Conservation (phyloP, 768 basidiomycete genomes). For the Rhodotorula diobovata region DNA sequence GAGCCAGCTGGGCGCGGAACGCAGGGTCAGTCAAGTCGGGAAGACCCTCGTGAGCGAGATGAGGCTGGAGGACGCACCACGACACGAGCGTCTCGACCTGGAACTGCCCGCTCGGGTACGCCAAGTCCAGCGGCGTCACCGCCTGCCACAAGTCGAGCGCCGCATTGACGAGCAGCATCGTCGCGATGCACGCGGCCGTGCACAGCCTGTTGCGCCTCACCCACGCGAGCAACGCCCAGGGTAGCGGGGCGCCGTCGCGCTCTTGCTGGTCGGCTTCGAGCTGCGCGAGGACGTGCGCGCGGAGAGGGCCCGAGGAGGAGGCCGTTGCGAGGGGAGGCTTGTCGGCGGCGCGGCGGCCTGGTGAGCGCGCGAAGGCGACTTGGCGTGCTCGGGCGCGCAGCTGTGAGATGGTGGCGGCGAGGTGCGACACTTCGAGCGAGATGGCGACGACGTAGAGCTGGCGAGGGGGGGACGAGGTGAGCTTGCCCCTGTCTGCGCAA, state of each 20-base stretch:
- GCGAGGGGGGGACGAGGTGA: background rate
- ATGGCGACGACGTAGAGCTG: slow-evolving; percentile 29
- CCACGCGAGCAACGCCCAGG: slow-evolving; percentile 16
- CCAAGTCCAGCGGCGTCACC: background rate
- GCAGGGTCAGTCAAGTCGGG: background rate
- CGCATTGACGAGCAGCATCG: slow-evolving; percentile 17
- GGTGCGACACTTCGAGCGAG: slow-evolving; percentile 12
- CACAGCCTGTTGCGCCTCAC: slow-evolving; percentile 5
- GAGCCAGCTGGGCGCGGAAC: slow-evolving; percentile 5
- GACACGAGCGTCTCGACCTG: slow-evolving; percentile 18
- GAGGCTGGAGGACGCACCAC: background rate
- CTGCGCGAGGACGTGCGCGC: background rate
- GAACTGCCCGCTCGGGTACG: slow-evolving; percentile 10
- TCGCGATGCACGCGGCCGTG: slow-evolving; percentile 8
- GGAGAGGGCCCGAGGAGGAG: background rate
- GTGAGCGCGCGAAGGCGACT: background rate
- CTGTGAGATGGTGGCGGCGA: background rate
- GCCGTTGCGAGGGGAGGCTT: background rate
- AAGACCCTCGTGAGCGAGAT: background rate
- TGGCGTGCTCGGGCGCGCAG: background rate
- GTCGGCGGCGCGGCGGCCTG: background rate
- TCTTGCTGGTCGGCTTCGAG: background rate
- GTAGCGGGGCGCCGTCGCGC: background rate
- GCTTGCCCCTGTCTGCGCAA: no score
- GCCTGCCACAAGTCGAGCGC: slow-evolving; percentile 11